Evolutionary conservation across 228 moss, liverwort and hornwort genomes (phyloP).

Genomic region (Sphagnum magellanicum): DNA sequence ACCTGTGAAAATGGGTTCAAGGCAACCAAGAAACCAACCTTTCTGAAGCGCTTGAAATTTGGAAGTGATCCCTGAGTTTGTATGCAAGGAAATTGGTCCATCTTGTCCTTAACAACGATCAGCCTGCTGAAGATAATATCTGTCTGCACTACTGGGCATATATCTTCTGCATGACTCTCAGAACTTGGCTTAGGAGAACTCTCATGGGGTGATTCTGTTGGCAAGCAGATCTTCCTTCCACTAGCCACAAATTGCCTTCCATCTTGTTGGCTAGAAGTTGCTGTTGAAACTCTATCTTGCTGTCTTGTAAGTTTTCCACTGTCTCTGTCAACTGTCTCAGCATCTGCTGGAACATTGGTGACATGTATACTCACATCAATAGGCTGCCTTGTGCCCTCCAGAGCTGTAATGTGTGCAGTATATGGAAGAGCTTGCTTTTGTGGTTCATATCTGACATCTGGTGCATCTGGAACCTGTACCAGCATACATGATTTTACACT

Average conservation of each 20-base stretch:
- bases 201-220: conserved; percentile 21
- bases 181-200: background rate
- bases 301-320: conserved; percentile 1
- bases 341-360: conserved; percentile 26
- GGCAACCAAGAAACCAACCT: conserved; percentile 25
- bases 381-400: conserved; percentile 4
- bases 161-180: conserved; percentile 9
- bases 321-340: conserved; percentile 10
- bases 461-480: background rate
- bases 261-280: conserved; percentile 32
- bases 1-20: too few species aligned
- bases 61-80: conserved; percentile 21
- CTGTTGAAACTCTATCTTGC: background rate
- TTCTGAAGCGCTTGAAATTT: conserved; percentile 76
- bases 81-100: conserved; percentile 17
- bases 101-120: conserved; percentile 31
- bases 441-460: background rate
- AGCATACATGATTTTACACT: background rate
- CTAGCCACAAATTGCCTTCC: conserved; percentile 11
- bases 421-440: background rate
- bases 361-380: conserved; percentile 20
- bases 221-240: conserved; percentile 1
- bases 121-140: conserved; percentile 47
- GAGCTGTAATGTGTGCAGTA: conserved; percentile 12
- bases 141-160: conserved; percentile 14